A percentile compares a stretch with the other conserved stretches of the same genome.
Evolutionary conservation across 129 eudicot species (phyloP).

Genomic region (Deinandra increscens): DNA sequence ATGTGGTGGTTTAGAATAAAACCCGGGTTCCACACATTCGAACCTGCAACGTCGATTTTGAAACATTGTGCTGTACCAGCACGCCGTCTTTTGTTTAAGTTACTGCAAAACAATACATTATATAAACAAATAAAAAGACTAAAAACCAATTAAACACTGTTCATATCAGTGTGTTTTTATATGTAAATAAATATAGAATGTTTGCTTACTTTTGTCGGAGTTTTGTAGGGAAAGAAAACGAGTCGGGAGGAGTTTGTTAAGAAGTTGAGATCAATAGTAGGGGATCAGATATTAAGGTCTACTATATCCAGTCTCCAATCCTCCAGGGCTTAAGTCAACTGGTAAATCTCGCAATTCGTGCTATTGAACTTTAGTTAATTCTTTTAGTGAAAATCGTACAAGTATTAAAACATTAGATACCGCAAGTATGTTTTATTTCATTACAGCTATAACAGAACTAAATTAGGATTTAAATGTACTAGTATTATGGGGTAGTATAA

Average conservation of each 20-base stretch:
- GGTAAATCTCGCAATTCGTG: neutral
- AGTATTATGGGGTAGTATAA: neutral
- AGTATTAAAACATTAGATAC: neutral
- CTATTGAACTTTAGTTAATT: neutral
- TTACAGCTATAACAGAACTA: neutral
- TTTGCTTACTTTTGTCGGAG: constrained; percentile 9
- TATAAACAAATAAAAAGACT: too few species aligned
- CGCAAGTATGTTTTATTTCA: neutral
- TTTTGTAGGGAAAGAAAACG: constrained; percentile 44
- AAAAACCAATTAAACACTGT: too few species aligned
- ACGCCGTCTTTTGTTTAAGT: too few species aligned
- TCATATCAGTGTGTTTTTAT: too few species aligned
- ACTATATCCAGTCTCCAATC: constrained; percentile 47
- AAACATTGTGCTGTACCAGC: too few species aligned
- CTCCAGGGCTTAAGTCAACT: constrained; percentile 41
- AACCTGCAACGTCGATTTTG: too few species aligned
- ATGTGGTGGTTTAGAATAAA: too few species aligned
- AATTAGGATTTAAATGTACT: neutral
- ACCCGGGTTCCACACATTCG: too few species aligned
- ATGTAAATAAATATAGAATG: too few species aligned
- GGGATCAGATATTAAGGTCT: constrained; percentile 57
- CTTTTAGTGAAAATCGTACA: neutral
- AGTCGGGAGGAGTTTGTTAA: constrained; percentile 57
- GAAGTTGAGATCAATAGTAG: constrained; percentile 57
- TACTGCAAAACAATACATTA: too few species aligned